Percentiles rank a stretch among this genome's conserved stretches.
These are phyloP conservation scores for Hypericum androsaemum DNA, from an alignment of 345 rosid genomes.

Conservation along the genomic window DNA sequence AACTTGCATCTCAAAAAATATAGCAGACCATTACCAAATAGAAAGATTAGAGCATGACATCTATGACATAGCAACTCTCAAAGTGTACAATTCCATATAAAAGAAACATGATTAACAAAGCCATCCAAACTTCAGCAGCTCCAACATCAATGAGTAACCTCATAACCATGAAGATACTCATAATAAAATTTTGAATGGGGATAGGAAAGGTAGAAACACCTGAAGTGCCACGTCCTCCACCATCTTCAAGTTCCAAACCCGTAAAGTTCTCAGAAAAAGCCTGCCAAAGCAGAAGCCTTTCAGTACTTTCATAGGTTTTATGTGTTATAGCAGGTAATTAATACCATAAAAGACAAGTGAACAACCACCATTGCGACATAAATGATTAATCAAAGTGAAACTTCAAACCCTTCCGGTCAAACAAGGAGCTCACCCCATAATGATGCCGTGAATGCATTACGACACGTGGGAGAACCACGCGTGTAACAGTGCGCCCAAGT, in stretches of 20 bases:
- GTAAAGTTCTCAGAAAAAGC: constrained; percentile 91
- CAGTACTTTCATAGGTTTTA: constrained; percentile 8
- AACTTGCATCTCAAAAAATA: no score
- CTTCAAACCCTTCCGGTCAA: background rate
- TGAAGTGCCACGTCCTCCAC: constrained; percentile 99
- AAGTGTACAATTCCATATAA: no score
- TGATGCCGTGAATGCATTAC: constrained; percentile 95
- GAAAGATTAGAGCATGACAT: no score
- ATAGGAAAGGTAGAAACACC: constrained; percentile 24
- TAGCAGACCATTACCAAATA: no score
- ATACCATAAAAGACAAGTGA: constrained; percentile 4
- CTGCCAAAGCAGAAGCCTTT: constrained; percentile 28
- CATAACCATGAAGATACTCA: background rate
- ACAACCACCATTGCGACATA: background rate
- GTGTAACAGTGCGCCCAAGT: constrained; percentile 85
- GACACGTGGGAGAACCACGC: constrained; percentile 94
- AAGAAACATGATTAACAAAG: no score
- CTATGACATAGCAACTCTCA: no score
- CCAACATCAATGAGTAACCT: no score
- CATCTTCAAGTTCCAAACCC: constrained; percentile 98
- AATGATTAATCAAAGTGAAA: background rate
- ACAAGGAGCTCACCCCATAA: constrained; percentile 55
- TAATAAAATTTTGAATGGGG: background rate
- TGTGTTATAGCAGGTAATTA: constrained; percentile 5
- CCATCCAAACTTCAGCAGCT: no score